Evolutionary conservation across 2,329 filamentous ascomycete genomes (phyloP).

Genomic region (Cadophora luteo-olivacea): DNA sequence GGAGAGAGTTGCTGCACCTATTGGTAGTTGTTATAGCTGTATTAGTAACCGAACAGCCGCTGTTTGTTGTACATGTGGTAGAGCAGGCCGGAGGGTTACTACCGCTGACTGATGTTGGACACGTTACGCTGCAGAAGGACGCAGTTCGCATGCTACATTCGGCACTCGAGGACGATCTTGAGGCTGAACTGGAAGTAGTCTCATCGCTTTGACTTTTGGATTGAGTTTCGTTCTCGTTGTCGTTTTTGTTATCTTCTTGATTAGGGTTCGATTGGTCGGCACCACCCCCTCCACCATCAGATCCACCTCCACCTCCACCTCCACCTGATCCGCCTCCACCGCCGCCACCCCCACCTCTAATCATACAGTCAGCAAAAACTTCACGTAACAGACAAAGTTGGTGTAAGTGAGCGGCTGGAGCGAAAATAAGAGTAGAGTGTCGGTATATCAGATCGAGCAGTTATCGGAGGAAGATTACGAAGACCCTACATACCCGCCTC

Average conservation of each 20-base stretch:
- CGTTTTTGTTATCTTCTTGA: neutral
- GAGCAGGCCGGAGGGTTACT: neutral
- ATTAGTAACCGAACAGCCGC: slow-evolving; percentile 6
- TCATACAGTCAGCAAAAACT: neutral
- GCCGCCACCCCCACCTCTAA: neutral
- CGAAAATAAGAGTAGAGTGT: too few species aligned
- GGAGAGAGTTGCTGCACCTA: neutral
- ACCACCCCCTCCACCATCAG: neutral
- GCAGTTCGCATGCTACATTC: slow-evolving; percentile 1
- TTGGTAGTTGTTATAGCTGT: neutral
- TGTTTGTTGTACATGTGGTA: neutral
- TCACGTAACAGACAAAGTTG: too few species aligned
- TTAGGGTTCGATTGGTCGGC: neutral
- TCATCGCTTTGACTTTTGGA: neutral
- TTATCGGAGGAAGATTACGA: too few species aligned
- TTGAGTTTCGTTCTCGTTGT: neutral
- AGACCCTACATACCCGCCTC: neutral
- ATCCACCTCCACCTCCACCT: neutral
- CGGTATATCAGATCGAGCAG: neutral
- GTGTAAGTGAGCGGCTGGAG: too few species aligned
- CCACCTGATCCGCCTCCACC: neutral
- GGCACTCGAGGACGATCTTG: neutral
- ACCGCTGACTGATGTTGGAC: neutral
- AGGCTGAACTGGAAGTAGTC: neutral
- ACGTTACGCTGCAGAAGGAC: neutral